Conservation (phyloP, 306 rosid species). For the Psophocarpus tetragonolobus region DNA sequence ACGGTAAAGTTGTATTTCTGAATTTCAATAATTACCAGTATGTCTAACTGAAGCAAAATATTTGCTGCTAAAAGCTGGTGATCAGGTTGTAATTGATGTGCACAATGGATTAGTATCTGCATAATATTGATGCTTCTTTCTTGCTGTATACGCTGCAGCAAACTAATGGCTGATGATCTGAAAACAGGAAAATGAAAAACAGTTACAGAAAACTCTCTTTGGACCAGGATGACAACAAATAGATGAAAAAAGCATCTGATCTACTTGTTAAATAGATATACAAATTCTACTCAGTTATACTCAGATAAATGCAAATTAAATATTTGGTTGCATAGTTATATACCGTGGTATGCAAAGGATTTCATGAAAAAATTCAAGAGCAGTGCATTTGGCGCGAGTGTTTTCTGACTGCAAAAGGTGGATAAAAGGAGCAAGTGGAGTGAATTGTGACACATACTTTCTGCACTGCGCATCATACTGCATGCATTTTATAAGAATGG, state of each 20-base stretch:
- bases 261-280: background rate
- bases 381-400: constrained; percentile 50
- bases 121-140: constrained; percentile 55
- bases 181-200: background rate
- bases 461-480: constrained; percentile 68
- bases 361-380: constrained; percentile 77
- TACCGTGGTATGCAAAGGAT: constrained; percentile 76
- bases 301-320: constrained; percentile 1
- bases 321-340: constrained; percentile 27
- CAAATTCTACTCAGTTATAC: constrained; percentile 6
- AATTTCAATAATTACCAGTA: constrained; percentile 49
- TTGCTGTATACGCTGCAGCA: constrained; percentile 59
- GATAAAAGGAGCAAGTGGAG: constrained; percentile 66
- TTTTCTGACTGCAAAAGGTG: constrained; percentile 57
- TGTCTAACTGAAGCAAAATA: constrained; percentile 63
- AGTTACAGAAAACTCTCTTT: constrained; percentile 23
- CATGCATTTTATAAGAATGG: constrained; percentile 72
- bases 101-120: constrained; percentile 59
- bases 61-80: constrained; percentile 76
- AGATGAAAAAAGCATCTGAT: background rate
- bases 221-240: constrained; percentile 18
- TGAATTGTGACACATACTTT: constrained; percentile 58
- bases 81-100: constrained; percentile 58
- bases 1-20: constrained; percentile 1
- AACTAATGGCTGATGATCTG: constrained; percentile 66